phyloP scores from a whole-genome alignment of 352 stramenopile species.

The Achlya hypogyna region DNA sequence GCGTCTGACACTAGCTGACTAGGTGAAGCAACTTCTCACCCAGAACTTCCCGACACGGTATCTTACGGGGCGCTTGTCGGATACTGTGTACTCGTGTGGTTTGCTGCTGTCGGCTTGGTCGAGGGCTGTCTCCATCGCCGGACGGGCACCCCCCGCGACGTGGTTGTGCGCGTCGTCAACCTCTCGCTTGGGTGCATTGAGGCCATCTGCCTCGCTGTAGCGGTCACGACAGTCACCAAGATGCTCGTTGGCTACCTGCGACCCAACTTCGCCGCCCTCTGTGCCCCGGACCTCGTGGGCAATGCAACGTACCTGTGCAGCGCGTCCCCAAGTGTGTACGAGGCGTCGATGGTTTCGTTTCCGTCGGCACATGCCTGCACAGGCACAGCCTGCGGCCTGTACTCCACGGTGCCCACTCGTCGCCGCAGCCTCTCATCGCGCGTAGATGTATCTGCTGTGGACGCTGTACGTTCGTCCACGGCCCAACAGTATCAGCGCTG shows the following conservation, averaged over 20 bases:
- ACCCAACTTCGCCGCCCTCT: constrained; percentile 14
- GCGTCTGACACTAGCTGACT: no score
- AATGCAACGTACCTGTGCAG: background rate
- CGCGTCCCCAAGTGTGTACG: background rate
- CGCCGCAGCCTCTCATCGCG: background rate
- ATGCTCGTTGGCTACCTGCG: background rate
- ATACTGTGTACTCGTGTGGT: no score
- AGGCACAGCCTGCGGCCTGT: background rate
- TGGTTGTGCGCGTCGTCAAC: background rate
- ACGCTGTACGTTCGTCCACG: background rate
- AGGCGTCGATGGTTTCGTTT: constrained; percentile 15
- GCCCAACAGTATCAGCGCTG: background rate
- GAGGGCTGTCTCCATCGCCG: no score
- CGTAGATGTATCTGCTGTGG: constrained; percentile 11
- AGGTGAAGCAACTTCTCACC: no score
- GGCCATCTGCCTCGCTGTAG: constrained; percentile 3
- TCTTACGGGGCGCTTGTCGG: no score
- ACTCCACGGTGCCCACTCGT: background rate
- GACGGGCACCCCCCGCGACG: no score
- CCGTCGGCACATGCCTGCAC: background rate
- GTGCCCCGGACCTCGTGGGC: background rate
- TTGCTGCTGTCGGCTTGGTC: no score
- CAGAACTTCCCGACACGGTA: no score
- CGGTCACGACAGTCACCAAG: background rate
- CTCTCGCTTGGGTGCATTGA: background rate